Conservation (phyloP, 768 basidiomycete species). For the Pleurotus giganteus region DNA sequence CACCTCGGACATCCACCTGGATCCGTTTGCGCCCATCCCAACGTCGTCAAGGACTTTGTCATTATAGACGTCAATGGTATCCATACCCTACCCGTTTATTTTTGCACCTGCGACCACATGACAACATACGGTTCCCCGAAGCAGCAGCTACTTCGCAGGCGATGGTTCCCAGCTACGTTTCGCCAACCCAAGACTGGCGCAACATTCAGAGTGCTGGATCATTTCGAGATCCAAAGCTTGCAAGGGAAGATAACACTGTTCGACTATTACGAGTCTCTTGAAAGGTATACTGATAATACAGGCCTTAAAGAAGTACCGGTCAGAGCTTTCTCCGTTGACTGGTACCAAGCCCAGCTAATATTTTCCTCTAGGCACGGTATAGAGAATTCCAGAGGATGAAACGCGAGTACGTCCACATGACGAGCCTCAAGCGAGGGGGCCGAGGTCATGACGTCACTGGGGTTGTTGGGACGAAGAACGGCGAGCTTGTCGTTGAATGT, state of each 20-base stretch:
- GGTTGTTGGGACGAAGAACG: constrained; percentile 11
- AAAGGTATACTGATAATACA: constrained; percentile 10
- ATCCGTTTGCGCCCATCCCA: not conserved
- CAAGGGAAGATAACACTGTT: constrained; percentile 15
- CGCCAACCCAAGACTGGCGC: constrained; percentile 12
- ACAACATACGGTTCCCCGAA: not conserved
- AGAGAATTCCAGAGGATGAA: constrained; percentile 16
- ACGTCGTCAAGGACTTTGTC: constrained; percentile 10
- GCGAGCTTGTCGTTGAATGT: constrained; percentile 23
- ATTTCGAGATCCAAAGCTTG: constrained; percentile 8
- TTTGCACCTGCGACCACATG: constrained; percentile 17
- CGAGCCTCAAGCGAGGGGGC: constrained; percentile 19
- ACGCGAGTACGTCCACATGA: constrained; percentile 17
- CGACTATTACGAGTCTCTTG: constrained; percentile 16
- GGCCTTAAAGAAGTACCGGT: constrained; percentile 8
- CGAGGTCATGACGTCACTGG: constrained; percentile 17
- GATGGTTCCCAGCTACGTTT: constrained; percentile 21
- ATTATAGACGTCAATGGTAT: constrained; percentile 16
- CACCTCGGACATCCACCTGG: constrained; percentile 20
- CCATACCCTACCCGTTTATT: constrained; percentile 18
- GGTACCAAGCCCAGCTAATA: not conserved
- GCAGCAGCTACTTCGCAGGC: constrained; percentile 14
- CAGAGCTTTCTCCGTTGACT: not conserved
- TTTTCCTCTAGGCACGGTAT: constrained; percentile 19
- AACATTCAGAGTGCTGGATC: constrained; percentile 14